phyloP scores from a whole-genome alignment of 2,329 filamentous ascomycete genomes.

The Aspergillus clavatus region DNA sequence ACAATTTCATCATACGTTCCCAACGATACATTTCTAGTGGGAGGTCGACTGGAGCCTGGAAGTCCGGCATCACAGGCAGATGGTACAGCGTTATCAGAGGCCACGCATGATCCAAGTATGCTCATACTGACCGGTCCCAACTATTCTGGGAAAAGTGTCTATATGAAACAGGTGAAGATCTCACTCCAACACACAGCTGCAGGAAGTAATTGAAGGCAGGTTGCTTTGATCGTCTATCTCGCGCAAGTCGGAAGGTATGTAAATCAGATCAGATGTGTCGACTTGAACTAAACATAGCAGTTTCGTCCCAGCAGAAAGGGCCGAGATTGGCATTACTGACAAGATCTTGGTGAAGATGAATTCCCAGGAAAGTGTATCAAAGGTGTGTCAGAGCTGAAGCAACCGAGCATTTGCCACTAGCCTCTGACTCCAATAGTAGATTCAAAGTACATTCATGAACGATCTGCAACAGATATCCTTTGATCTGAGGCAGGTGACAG shows the following conservation, averaged over 20 bases:
- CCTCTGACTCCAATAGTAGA: constrained; percentile 25
- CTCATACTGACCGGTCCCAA: constrained; percentile 88
- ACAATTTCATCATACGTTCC: constrained; percentile 75
- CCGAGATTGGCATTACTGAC: constrained; percentile 80
- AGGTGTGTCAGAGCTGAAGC: constrained; percentile 27
- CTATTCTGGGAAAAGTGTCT: constrained; percentile 93
- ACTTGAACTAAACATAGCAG: constrained; percentile 41
- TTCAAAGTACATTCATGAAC: constrained; percentile 67
- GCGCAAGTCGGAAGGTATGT: constrained; percentile 70
- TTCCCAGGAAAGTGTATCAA: constrained; percentile 64
- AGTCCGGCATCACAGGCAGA: not conserved
- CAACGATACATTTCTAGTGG: constrained; percentile 69
- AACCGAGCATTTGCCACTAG: not conserved
- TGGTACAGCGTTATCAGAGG: constrained; percentile 1
- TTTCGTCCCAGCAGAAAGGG: constrained; percentile 76
- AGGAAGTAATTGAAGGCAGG: constrained; percentile 28
- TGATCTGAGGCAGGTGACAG: constrained; percentile 68
- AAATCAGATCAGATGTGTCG: not conserved
- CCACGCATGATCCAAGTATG: constrained; percentile 54
- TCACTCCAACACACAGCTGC: not conserved
- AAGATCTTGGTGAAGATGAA: constrained; percentile 84
- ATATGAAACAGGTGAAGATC: constrained; percentile 69
- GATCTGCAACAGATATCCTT: constrained; percentile 84
- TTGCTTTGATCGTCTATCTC: constrained; percentile 84
- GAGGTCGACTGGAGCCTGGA: constrained; percentile 42